Evolutionary conservation across 345 rosid species (phyloP).

Genomic region (Trapa incisa): DNA sequence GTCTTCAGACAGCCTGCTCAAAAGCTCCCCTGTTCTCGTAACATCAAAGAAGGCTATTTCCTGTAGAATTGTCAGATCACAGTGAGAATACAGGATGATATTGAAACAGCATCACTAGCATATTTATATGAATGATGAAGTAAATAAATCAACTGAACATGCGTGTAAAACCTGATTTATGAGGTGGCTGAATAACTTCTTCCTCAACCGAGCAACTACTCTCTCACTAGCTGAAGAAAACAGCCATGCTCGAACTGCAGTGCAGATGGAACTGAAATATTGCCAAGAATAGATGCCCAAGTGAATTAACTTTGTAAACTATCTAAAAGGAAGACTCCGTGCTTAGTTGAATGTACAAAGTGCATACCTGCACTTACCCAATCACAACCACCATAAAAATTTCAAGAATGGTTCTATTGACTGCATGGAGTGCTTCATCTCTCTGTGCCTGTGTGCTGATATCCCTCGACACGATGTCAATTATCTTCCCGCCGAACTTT

Average conservation of each 20-base stretch:
- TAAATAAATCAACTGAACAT: background rate
- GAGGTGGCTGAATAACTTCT: conserved; percentile 34
- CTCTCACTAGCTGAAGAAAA: conserved; percentile 37
- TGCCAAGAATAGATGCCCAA: conserved; percentile 1
- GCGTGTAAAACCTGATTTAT: conserved; percentile 25
- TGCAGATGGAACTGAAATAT: conserved; percentile 25
- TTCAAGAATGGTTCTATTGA: conserved; percentile 28
- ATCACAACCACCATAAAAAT: conserved; percentile 25
- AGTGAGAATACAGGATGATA: background rate
- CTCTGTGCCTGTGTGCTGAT: conserved; percentile 22
- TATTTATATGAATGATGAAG: background rate
- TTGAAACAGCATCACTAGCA: background rate
- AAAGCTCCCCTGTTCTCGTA: conserved; percentile 37
- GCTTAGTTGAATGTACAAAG: background rate
- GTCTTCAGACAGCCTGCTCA: conserved; percentile 41
- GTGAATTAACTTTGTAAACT: background rate
- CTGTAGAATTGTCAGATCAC: conserved; percentile 10
- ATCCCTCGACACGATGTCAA: conserved; percentile 36
- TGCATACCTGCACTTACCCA: conserved; percentile 18
- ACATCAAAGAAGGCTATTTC: conserved; percentile 45
- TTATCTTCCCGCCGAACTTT: conserved; percentile 32
- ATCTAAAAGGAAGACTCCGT: background rate
- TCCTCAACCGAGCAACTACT: conserved; percentile 41
- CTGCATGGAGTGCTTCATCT: conserved; percentile 23
- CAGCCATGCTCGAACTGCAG: conserved; percentile 41